Conservation (phyloP, 352 stramenopile species). For the Achlya hypogyna region DNA sequence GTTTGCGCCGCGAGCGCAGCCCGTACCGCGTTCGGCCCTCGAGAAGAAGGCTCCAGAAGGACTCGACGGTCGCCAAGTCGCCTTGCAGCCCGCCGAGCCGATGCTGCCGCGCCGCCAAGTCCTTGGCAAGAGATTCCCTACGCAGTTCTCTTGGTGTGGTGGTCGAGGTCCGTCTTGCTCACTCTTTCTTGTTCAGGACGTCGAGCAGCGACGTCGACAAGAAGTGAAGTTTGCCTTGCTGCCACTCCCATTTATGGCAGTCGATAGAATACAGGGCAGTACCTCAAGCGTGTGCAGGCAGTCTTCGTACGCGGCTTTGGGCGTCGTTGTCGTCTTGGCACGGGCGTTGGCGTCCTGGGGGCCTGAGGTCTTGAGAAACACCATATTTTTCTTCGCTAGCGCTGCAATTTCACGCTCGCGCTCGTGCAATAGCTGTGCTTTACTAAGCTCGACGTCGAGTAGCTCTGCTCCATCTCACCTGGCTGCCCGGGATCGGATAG, state of each 20-base stretch:
- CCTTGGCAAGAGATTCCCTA: conserved; percentile 4
- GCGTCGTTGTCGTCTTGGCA: too few species aligned
- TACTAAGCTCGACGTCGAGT: neutral
- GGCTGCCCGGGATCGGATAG: conserved; percentile 62
- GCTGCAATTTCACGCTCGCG: conserved; percentile 48
- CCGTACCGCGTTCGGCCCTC: neutral
- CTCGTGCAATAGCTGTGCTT: conserved; percentile 37
- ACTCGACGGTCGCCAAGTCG: neutral
- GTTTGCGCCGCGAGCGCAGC: neutral
- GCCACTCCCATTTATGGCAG: neutral
- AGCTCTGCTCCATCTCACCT: conserved; percentile 18
- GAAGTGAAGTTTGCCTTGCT: conserved; percentile 18
- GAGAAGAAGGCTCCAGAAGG: conserved; percentile 4
- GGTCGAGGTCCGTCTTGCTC: too few species aligned
- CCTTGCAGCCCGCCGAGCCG: neutral
- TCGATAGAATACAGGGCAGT: neutral
- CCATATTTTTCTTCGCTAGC: conserved; percentile 54
- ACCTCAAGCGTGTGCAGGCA: conserved; percentile 19
- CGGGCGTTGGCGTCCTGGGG: neutral
- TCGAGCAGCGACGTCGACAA: neutral
- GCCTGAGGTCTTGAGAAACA: conserved; percentile 29
- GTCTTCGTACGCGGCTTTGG: conserved; percentile 16
- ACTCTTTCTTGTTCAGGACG: conserved; percentile 4
- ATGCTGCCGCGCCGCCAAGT: conserved; percentile 31
- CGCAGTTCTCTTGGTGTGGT: neutral